Percentiles rank a stretch among this genome's conserved stretches.
phyloP scores from a whole-genome alignment of 169 alveolate species.

The Plasmodium chabaudi region DNA sequence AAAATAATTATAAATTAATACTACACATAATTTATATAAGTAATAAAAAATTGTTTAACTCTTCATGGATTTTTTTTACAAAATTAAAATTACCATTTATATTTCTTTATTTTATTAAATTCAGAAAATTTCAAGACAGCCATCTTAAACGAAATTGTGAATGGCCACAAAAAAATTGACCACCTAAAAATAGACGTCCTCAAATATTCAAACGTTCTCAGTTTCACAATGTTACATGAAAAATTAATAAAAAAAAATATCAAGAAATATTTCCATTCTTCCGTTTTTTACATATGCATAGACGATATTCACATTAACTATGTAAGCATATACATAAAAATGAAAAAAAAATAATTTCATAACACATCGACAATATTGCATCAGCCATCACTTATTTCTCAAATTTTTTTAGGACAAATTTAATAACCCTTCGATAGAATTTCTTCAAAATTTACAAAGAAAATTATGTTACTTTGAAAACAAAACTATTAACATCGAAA shows the following conservation, averaged over 20 bases:
- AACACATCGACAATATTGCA: background rate
- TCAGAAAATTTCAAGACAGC: slow-evolving; percentile 70
- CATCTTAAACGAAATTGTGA: slow-evolving; percentile 52
- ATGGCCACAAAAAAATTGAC: slow-evolving; percentile 24
- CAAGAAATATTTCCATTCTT: slow-evolving; percentile 33
- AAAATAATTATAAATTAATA: background rate
- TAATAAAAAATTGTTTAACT: background rate
- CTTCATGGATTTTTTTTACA: background rate
- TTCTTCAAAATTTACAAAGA: slow-evolving; percentile 67
- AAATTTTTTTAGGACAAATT: slow-evolving; percentile 23
- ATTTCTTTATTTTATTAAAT: background rate
- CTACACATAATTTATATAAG: background rate
- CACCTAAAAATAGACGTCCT: slow-evolving; percentile 22
- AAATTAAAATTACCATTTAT: background rate
- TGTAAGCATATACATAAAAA: slow-evolving; percentile 19
- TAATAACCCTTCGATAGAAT: slow-evolving; percentile 47
- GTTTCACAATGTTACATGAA: slow-evolving; percentile 51
- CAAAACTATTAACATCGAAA: slow-evolving; percentile 46
- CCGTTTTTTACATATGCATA: slow-evolving; percentile 57
- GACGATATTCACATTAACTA: slow-evolving; percentile 69
- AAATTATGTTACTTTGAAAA: slow-evolving; percentile 67
- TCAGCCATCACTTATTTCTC: background rate
- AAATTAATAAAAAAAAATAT: slow-evolving; percentile 60
- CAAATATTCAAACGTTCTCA: slow-evolving; percentile 45
- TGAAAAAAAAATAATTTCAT: background rate